Percentiles rank a stretch among this genome's conserved stretches.
Evolutionary conservation across 202 grass and related monocot genomes (phyloP).

Genomic region (Thinopyrum obtusiflorum): DNA sequence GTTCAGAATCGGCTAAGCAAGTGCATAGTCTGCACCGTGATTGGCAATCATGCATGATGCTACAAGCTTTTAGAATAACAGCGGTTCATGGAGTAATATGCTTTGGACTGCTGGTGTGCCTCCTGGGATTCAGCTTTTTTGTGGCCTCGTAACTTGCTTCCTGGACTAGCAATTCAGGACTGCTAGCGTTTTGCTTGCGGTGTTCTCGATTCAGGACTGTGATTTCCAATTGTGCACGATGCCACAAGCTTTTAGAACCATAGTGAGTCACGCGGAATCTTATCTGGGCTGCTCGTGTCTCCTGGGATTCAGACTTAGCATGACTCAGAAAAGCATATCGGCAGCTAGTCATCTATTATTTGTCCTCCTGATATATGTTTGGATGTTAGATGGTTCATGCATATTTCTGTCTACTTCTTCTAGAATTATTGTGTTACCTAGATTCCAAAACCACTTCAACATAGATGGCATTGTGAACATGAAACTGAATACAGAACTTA

Average conservation of each 20-base stretch:
- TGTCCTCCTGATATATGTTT: no score
- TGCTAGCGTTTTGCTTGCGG: background rate
- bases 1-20: no score
- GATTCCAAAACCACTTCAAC: no score
- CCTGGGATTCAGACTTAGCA: background rate
- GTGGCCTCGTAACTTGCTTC: no score
- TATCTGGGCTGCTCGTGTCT: background rate
- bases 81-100: background rate
- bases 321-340: background rate
- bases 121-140: background rate
- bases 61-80: background rate
- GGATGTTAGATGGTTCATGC: no score
- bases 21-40: background rate
- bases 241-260: background rate
- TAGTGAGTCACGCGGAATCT: background rate
- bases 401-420: no score
- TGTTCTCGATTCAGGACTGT: background rate
- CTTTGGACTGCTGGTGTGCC: background rate
- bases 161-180: no score
- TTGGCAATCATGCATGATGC: background rate
- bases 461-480: no score
- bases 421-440: no score
- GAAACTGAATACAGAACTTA: no score
- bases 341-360: no score
- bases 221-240: background rate